These are phyloP conservation scores for Ophiostoma triangulosporum DNA, from an alignment of 2,329 filamentous ascomycete genomes.

Conservation along the genomic window DNA sequence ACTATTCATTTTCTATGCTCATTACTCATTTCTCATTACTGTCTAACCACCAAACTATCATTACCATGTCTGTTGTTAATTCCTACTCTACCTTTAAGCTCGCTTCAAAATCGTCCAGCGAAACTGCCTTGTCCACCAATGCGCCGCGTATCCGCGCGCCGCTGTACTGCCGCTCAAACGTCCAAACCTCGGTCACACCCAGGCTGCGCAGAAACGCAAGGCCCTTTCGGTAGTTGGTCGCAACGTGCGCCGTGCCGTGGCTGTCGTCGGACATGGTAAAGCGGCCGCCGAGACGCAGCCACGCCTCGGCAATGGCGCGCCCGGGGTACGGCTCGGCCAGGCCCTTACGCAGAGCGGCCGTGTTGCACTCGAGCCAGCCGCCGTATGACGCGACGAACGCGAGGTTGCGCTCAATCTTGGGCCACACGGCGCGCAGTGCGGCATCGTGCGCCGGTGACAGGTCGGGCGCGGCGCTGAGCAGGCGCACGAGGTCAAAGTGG, in stretches of 20 bases:
- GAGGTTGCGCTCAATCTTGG: constrained; percentile 60
- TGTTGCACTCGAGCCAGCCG: constrained; percentile 82
- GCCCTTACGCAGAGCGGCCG: constrained; percentile 75
- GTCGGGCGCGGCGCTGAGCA: constrained; percentile 59
- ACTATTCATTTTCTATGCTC: too few relatives aligned
- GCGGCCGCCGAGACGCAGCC: constrained; percentile 56
- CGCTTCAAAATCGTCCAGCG: constrained; percentile 10
- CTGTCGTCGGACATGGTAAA: constrained; percentile 95
- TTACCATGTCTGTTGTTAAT: too few relatives aligned
- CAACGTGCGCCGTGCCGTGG: constrained; percentile 76
- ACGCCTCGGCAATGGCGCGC: constrained; percentile 63
- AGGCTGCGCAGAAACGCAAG: constrained; percentile 56
- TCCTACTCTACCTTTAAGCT: not conserved
- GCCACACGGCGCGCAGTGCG: constrained; percentile 46
- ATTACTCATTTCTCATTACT: too few relatives aligned
- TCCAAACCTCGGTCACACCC: constrained; percentile 51
- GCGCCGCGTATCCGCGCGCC: constrained; percentile 16
- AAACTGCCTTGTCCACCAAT: constrained; percentile 27
- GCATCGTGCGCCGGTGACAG: constrained; percentile 35
- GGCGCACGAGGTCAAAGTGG: constrained; percentile 83
- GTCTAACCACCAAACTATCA: too few relatives aligned
- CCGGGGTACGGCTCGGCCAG: constrained; percentile 82
- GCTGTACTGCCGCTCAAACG: constrained; percentile 27
- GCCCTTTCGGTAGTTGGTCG: constrained; percentile 64
- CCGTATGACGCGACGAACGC: constrained; percentile 56